Evolutionary conservation across 1,284 basidiomycete species (phyloP).

Genomic region (Cryptococcus jaspeensis): DNA sequence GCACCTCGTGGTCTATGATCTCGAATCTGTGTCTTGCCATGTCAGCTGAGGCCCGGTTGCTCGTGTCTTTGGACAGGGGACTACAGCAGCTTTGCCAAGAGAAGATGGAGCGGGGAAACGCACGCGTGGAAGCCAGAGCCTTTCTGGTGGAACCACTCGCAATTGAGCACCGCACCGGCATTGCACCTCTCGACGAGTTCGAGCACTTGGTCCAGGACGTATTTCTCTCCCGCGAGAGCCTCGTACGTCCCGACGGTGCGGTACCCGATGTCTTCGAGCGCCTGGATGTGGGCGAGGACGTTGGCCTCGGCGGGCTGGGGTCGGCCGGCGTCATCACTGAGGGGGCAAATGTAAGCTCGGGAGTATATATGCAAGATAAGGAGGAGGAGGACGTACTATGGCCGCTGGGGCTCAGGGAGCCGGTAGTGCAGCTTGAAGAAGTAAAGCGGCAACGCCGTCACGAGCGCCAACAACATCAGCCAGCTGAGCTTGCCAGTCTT

Average conservation of each 20-base stretch:
- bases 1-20: slow-evolving; percentile 77
- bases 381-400: slow-evolving; percentile 9
- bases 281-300: slow-evolving; percentile 42
- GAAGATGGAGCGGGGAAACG: slow-evolving; percentile 40
- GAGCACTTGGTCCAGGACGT: slow-evolving; percentile 70
- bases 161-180: slow-evolving; percentile 63
- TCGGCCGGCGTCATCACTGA: slow-evolving; percentile 28
- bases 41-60: neutral
- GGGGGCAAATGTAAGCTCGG: neutral
- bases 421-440: slow-evolving; percentile 16
- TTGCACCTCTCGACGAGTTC: slow-evolving; percentile 64
- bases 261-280: slow-evolving; percentile 76
- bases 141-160: slow-evolving; percentile 82
- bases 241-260: slow-evolving; percentile 88
- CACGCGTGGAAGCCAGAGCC: slow-evolving; percentile 81
- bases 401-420: slow-evolving; percentile 11
- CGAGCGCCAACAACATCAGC: slow-evolving; percentile 10
- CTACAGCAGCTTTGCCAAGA: neutral
- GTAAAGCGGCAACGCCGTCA: slow-evolving; percentile 12
- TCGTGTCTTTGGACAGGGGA: no score
- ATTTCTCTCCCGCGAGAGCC: slow-evolving; percentile 79
- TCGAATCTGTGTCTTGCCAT: slow-evolving; percentile 65
- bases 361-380: neutral
- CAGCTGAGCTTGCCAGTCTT: slow-evolving; percentile 8
- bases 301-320: slow-evolving; percentile 43